These are phyloP conservation scores for Bidens hawaiensis DNA, from an alignment of 140 eudicot genomes.

Conservation along the genomic window DNA sequence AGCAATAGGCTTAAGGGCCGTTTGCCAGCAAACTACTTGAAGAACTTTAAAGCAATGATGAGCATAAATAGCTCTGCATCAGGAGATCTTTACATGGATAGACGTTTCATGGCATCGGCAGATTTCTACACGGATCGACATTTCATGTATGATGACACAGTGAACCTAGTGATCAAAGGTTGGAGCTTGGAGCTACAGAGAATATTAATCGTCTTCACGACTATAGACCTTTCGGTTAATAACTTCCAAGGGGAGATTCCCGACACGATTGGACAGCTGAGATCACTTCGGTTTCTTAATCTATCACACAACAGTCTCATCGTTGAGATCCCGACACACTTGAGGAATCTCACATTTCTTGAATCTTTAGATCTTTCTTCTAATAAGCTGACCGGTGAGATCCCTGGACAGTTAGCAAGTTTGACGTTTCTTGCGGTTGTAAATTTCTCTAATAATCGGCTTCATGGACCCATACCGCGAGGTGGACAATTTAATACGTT, in stretches of 20 bases:
- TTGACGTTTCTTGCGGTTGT: constrained; percentile 20
- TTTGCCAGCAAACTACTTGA: constrained; percentile 15
- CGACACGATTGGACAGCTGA: constrained; percentile 16
- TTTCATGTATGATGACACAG: not conserved
- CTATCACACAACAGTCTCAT: no score
- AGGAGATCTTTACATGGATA: constrained; percentile 1
- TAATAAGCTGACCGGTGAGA: constrained; percentile 12
- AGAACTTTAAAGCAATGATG: constrained; percentile 8
- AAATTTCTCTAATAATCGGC: constrained; percentile 17
- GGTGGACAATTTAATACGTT: constrained; percentile 31
- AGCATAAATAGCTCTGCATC: not conserved
- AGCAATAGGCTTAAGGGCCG: constrained; percentile 17
- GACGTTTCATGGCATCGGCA: no score
- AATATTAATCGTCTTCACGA: constrained; percentile 14
- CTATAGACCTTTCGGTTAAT: constrained; percentile 30
- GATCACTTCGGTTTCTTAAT: constrained; percentile 2
- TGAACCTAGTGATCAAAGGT: constrained; percentile 23
- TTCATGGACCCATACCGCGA: constrained; percentile 19
- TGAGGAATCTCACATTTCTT: no score
- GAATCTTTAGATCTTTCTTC: no score
- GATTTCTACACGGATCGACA: no score
- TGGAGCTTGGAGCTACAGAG: not conserved
- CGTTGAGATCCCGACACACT: no score
- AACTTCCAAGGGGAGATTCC: constrained; percentile 27
- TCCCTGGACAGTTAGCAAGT: constrained; percentile 4